Base-by-base conservation (phyloP, 2,329 filamentous ascomycete species). In the Zasmidium citrigriseum region DNA sequence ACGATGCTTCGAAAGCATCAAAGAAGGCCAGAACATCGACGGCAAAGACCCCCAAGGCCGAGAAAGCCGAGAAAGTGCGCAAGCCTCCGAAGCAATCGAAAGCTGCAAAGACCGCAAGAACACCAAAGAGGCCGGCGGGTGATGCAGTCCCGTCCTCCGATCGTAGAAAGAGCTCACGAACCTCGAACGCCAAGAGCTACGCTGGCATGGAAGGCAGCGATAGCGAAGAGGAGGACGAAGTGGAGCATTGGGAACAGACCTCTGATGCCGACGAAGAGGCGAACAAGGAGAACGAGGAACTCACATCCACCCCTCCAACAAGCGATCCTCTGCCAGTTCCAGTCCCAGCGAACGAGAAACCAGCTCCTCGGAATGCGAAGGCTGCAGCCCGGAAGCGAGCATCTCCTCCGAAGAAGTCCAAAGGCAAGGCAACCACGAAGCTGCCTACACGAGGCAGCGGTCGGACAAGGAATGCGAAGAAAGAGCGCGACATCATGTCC, bases 171-270 rank as follows among this genome's bases (percentile, higher is more conserved):
- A 81, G 80, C 67, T 72, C 75, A 1, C 70, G 76, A 18, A 74
- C 73, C 1, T 68, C 66, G 55, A 70, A 57, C 52, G 68, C 51
- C 47, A 78, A 76, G 64, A 81, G 74, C 64, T 82, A 82, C 58
- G 71, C 74, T 2, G 79, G 81, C 54, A 62, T 75, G 18, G 76
- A 73, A 34, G 76, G 74, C 53, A 76, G 75, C 46, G 77, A 75
- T 12, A 70, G 68, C 2, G 70, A 72, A 45, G 65, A 65, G 47
- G 70, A 62, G 24, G 68, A 64, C 21, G 59, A 57, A 46, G 61
- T 34, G 11, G 63, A 64, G 14, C 64, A 64, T 21, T 63, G 62
- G 11, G 62, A 65, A 5, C 65, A 68, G 34, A 59, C 57, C 49
- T 61, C 50, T 11, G 63, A 65, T 12, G 65, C 63, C n/a, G 65